These are phyloP conservation scores for Geranomyces variabilis DNA, from an alignment of 192 early-diverging fungal genomes.

Conservation along the genomic window DNA sequence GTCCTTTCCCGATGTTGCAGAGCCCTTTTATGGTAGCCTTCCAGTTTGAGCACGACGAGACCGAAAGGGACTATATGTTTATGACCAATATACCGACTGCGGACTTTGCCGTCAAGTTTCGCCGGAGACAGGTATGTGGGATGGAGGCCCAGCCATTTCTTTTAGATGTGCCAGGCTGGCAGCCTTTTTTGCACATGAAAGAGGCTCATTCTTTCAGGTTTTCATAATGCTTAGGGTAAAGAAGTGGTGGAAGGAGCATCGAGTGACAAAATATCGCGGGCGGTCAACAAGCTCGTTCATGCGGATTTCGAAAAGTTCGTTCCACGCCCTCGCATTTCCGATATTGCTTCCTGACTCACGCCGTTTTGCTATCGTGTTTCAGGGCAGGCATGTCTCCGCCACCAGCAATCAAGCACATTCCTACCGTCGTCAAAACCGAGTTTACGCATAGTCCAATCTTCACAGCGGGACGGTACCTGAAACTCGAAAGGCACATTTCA, in stretches of 20 bases:
- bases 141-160: no score
- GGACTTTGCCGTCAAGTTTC: slow-evolving; percentile 54
- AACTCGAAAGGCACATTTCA: slow-evolving; percentile 62
- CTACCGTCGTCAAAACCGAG: slow-evolving; percentile 4
- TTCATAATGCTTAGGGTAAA: slow-evolving; percentile 4
- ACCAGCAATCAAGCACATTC: slow-evolving; percentile 2
- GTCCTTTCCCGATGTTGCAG: slow-evolving; percentile 6
- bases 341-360: neutral
- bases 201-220: no score
- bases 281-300: slow-evolving; percentile 29
- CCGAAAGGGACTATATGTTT: slow-evolving; percentile 64
- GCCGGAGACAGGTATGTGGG: slow-evolving; percentile 57
- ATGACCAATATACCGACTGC: slow-evolving; percentile 61
- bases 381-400: slow-evolving; percentile 23
- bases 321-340: neutral
- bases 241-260: slow-evolving; percentile 36
- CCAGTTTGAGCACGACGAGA: slow-evolving; percentile 55
- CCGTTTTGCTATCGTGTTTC: neutral
- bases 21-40: slow-evolving; percentile 58
- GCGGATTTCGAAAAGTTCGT: slow-evolving; percentile 32
- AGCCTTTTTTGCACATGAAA: no score
- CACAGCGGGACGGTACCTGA: slow-evolving; percentile 51
- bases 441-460: slow-evolving; percentile 33
- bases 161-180: no score
- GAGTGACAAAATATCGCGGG: slow-evolving; percentile 40